Evolutionary conservation across 169 alveolate species (phyloP).

Genomic region (Plasmodium reichenowi): DNA sequence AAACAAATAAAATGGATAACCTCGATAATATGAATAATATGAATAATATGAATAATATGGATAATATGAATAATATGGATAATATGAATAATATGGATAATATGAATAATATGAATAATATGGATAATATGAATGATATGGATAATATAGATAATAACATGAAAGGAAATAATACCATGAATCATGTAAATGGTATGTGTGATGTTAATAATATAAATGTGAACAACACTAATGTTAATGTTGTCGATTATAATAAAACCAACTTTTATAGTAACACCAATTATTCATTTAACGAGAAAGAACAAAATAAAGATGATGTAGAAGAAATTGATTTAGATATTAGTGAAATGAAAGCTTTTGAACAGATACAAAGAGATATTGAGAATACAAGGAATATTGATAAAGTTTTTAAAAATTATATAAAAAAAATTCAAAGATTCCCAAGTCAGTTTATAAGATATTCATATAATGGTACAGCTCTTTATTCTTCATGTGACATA

Average conservation of each 20-base stretch:
- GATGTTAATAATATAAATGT: too few species aligned
- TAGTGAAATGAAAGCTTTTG: conserved; percentile 53
- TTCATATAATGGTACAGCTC: conserved; percentile 26
- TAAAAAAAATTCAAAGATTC: conserved; percentile 23
- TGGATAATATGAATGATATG: too few species aligned
- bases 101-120: too few species aligned
- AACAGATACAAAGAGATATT: conserved; percentile 46
- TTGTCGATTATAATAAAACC: too few species aligned
- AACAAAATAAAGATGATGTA: background rate
- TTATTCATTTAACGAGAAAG: too few species aligned
- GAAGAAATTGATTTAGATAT: conserved; percentile 9
- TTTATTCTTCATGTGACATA: conserved; percentile 7
- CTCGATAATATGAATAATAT: background rate
- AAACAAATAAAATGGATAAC: background rate
- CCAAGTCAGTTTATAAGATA: conserved; percentile 45
- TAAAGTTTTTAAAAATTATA: conserved; percentile 13
- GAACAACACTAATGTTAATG: too few species aligned
- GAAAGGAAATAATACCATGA: too few species aligned
- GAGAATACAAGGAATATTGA: conserved; percentile 19
- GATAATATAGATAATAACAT: too few species aligned
- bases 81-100: too few species aligned
- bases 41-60: background rate
- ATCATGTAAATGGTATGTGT: too few species aligned
- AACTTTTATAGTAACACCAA: too few species aligned
- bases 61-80: background rate